A percentile compares a stretch with the other conserved stretches of the same genome.
Evolutionary conservation across 208 protist genomes (phyloP).

Genomic region (Crithidia thermophila): DNA sequence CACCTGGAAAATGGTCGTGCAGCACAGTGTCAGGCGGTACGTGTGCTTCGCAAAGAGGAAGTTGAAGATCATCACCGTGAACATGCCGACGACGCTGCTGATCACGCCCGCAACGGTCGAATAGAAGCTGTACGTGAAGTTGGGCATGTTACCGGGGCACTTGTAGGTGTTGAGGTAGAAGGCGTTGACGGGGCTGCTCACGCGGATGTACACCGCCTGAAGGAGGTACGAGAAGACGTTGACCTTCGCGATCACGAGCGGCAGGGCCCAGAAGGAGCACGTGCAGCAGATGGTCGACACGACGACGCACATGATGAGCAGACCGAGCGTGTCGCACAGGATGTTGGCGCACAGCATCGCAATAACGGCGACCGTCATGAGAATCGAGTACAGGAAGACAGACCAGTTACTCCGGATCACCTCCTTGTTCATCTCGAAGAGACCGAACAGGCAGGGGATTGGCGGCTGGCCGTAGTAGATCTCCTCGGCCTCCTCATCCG

Average conservation of each 20-base stretch:
- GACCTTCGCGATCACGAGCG: conserved; percentile 51
- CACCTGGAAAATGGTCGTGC: conserved; percentile 53
- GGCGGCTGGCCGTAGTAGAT: conserved; percentile 5
- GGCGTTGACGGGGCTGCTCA: neutral
- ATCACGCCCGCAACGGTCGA: conserved; percentile 44
- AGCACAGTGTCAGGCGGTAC: conserved; percentile 60
- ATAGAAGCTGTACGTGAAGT: conserved; percentile 58
- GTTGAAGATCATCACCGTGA: conserved; percentile 52
- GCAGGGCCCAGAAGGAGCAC: conserved; percentile 55
- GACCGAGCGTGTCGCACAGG: conserved; percentile 31
- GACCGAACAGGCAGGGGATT: conserved; percentile 36
- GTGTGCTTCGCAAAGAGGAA: conserved; percentile 53
- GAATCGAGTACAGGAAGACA: conserved; percentile 43
- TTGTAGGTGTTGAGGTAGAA: neutral
- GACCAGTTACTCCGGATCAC: conserved; percentile 46
- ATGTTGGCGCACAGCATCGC: conserved; percentile 42
- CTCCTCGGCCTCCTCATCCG: neutral
- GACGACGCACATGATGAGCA: conserved; percentile 31
- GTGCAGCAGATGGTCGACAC: conserved; percentile 37
- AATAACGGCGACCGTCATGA: conserved; percentile 48
- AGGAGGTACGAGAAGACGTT: conserved; percentile 59
- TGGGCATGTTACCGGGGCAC: neutral
- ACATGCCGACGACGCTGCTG: conserved; percentile 41
- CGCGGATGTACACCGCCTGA: neutral
- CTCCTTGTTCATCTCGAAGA: conserved; percentile 65